Evolutionary conservation across 345 rosid species (phyloP), one percentile per base, ranked within the genome.

Genomic region (Linum lewisii): DNA sequence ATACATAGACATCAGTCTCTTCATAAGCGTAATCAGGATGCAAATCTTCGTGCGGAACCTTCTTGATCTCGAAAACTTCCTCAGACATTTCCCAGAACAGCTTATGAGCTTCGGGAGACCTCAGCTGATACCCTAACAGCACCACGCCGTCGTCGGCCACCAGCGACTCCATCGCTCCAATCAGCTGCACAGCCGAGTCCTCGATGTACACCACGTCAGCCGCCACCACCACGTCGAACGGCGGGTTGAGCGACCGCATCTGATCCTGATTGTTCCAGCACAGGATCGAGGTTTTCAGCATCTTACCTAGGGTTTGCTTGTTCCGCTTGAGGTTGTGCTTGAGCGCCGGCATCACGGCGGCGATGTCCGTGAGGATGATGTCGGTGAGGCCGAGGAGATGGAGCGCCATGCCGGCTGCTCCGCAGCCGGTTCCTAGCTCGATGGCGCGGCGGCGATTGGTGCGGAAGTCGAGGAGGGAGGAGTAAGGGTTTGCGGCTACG

Each of bases 291-390:
- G 85, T 69, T 63, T 84, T 87, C 6, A 87, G 70, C 63, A 63
- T 51, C 74, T 85, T 87, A 5, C 77, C 83, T 5, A 87, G 75
- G 55, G 76, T 81, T 24, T 82, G 73, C 63, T 88, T 91, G 81
- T 91, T 91, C 53, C 92, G 84, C 73, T 88, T 91, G 71, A 91
- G 88, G 70, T 88, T 91, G 83, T 82, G 96, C 68, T 80, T 86
- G 53, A 91, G 81, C 5, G 96, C 95, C 18, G 95, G 92, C 96
- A 91, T 88, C 42, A 88, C 96, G 4, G 96, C 84, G 36, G 94
- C 70, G 47, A 88, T 86, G 77, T 86, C 96, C 6, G 98, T 88
- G 61, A 91, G 90, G 20, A 91, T 63, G 64, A 91, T 62, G 70
- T 86, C 88, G 60, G 80, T 66, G 23, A 88, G 79, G 68, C 98